phyloP scores from a whole-genome alignment of 225 moss, liverwort and hornwort genomes.

The Pseudisothecium myosuroides region DNA sequence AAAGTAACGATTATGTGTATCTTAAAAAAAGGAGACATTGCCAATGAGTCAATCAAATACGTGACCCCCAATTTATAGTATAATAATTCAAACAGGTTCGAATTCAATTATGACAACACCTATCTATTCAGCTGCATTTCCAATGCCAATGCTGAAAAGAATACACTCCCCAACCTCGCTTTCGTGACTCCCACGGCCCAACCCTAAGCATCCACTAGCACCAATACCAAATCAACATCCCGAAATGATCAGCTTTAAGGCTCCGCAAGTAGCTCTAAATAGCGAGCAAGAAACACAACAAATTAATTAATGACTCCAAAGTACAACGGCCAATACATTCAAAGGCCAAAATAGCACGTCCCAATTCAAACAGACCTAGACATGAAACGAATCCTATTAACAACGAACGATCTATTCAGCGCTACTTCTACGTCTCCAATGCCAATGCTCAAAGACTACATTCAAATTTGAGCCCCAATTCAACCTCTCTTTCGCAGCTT shows the following conservation, averaged over 20 bases:
- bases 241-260: neutral
- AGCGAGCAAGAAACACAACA: neutral
- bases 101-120: neutral
- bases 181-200: neutral
- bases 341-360: neutral
- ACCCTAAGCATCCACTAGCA: neutral
- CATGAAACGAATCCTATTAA: neutral
- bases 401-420: neutral
- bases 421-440: neutral
- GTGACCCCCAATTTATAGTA: neutral
- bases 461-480: neutral
- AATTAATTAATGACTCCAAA: neutral
- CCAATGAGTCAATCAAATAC: neutral
- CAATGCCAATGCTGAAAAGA: neutral
- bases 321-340: neutral
- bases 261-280: neutral
- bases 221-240: neutral
- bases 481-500: no score
- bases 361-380: neutral
- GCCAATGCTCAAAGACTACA: neutral
- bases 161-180: neutral
- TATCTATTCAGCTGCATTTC: neutral
- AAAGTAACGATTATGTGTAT: neutral
- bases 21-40: neutral
- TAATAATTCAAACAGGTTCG: neutral